Evolutionary conservation across 1,139 yeast species (phyloP).

Genomic region (Kurtzmaniella quercitrusa): DNA sequence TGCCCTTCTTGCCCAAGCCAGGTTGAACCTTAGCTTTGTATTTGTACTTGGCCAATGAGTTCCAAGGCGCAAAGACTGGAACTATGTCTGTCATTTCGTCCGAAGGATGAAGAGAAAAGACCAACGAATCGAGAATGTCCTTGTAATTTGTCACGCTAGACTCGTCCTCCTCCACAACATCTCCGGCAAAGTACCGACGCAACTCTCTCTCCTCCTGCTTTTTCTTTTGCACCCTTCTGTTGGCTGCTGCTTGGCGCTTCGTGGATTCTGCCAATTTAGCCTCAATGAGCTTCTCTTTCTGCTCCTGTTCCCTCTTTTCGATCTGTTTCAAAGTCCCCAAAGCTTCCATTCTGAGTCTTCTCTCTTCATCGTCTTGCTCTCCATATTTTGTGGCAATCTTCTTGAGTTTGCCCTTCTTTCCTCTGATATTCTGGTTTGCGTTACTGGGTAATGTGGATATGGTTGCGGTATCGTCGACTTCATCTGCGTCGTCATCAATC

Average conservation of each 20-base stretch:
- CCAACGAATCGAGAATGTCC: slow-evolving; percentile 36
- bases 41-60: slow-evolving; percentile 65
- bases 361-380: slow-evolving; percentile 90
- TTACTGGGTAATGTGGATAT: slow-evolving; percentile 10
- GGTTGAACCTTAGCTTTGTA: slow-evolving; percentile 85
- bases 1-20: slow-evolving; percentile 86
- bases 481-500: slow-evolving; percentile 7
- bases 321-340: slow-evolving; percentile 78
- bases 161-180: slow-evolving; percentile 29
- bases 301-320: slow-evolving; percentile 33
- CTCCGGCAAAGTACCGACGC: slow-evolving; percentile 38
- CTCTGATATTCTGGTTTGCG: slow-evolving; percentile 52
- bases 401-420: slow-evolving; percentile 79
- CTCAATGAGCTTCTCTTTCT: slow-evolving; percentile 17
- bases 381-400: slow-evolving; percentile 81
- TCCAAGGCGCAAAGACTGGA: slow-evolving; percentile 94
- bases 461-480: slow-evolving; percentile 7
- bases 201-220: slow-evolving; percentile 50
- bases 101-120: slow-evolving; percentile 38
- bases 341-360: slow-evolving; percentile 66
- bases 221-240: slow-evolving; percentile 31
- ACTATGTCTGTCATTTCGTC: slow-evolving; percentile 56
- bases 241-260: slow-evolving; percentile 21
- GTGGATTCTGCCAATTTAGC: slow-evolving; percentile 27
- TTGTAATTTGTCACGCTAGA: slow-evolving; percentile 29